Percentiles rank a stretch among this genome's conserved stretches.
Conservation (phyloP, 1,139 yeast genomes). For the Pichia kudriavzevii region DNA sequence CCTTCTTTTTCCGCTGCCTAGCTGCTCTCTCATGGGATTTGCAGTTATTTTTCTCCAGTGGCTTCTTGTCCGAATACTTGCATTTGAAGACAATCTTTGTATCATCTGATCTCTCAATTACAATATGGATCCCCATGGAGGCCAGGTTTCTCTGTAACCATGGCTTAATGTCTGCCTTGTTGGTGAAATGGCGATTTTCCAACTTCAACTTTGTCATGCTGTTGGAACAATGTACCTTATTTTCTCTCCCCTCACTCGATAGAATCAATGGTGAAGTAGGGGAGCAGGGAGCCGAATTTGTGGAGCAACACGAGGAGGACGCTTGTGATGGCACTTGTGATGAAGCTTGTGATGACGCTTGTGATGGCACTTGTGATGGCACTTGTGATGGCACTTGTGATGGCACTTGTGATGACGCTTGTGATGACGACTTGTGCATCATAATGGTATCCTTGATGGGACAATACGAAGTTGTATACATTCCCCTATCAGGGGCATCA, state of each 20-base stretch:
- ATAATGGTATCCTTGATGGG: constrained; percentile 5
- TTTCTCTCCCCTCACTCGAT: neutral
- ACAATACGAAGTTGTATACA: constrained; percentile 4
- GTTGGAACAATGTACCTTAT: no score
- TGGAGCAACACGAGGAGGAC: neutral
- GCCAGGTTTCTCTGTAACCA: constrained; percentile 50
- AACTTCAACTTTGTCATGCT: constrained; percentile 7
- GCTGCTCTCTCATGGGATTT: constrained; percentile 14
- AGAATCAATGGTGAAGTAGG: neutral
- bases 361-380: no score
- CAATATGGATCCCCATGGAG: constrained; percentile 50
- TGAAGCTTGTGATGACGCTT: no score
- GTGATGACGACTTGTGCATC: neutral
- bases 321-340: no score
- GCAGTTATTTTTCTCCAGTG: constrained; percentile 2
- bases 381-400: no score
- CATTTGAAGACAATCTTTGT: constrained; percentile 66
- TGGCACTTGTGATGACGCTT: no score
- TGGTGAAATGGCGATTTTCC: constrained; percentile 29
- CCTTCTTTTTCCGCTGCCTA: constrained; percentile 10
- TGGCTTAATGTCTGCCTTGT: constrained; percentile 51
- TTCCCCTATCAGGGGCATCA: neutral
- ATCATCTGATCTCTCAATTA: constrained; percentile 63
- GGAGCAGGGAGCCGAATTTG: neutral
- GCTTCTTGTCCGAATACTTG: constrained; percentile 31